phyloP scores from a whole-genome alignment of 2,329 filamentous ascomycete species.

The Penicillium sp. region DNA sequence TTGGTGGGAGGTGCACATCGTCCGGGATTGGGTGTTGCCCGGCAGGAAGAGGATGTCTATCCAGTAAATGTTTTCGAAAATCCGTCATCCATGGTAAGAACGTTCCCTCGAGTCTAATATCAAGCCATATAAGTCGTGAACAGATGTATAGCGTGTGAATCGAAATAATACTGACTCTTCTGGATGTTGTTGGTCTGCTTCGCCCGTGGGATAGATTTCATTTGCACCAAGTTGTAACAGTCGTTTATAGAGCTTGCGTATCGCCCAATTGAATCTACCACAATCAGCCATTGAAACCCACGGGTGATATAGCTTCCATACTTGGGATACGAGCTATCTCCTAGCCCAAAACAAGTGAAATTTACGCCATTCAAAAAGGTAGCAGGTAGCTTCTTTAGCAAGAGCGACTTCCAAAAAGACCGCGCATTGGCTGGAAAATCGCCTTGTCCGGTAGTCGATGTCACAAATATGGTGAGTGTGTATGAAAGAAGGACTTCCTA shows the following conservation, averaged over 20 bases:
- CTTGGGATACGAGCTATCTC: constrained; percentile 93
- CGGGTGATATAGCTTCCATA: constrained; percentile 43
- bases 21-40: constrained; percentile 69
- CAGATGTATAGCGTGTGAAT: neutral
- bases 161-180: constrained; percentile 66
- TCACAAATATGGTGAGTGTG: constrained; percentile 62
- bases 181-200: constrained; percentile 89
- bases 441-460: constrained; percentile 93
- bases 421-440: constrained; percentile 83
- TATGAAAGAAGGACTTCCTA: constrained; percentile 39
- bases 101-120: constrained; percentile 69
- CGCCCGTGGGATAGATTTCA: constrained; percentile 72
- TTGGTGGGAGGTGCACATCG: constrained; percentile 70
- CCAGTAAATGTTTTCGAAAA: constrained; percentile 65
- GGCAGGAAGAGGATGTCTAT: constrained; percentile 66
- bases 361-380: constrained; percentile 65
- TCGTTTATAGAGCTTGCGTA: constrained; percentile 80
- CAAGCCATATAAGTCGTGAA: neutral
- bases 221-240: constrained; percentile 78
- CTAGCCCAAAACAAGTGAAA: constrained; percentile 86
- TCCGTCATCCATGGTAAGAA: constrained; percentile 74
- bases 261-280: constrained; percentile 83
- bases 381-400: constrained; percentile 72
- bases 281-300: neutral
- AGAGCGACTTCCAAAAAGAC: constrained; percentile 78